Conservation (phyloP, 2,329 filamentous ascomycete genomes). For the Clonostachys solani region DNA sequence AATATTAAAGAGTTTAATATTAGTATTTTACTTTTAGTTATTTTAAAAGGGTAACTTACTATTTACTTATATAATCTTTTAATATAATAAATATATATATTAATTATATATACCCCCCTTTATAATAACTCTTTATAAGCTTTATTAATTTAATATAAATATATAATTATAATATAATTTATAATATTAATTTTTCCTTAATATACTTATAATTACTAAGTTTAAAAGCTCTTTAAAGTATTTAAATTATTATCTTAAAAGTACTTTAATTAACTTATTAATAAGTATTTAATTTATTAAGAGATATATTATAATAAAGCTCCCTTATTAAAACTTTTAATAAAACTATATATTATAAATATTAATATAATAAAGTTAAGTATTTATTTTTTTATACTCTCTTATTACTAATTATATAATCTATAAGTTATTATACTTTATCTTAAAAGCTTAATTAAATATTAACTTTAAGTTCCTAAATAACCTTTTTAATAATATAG, state of each 20-base stretch:
- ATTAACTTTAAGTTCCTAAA: conserved; percentile 1
- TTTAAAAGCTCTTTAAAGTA: not conserved
- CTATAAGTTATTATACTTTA: not conserved
- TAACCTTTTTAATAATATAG: conserved; percentile 1
- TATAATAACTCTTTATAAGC: too few species aligned
- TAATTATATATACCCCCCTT: too few species aligned
- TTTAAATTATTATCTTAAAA: not conserved
- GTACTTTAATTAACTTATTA: not conserved
- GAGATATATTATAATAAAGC: not conserved
- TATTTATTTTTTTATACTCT: conserved; percentile 1
- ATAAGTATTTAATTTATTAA: not conserved
- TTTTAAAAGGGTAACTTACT: too few species aligned
- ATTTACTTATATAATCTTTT: not conserved
- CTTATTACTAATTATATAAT: not conserved
- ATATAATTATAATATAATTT: too few species aligned
- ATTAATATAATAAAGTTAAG: not conserved
- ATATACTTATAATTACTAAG: too few species aligned
- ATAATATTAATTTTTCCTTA: too few species aligned
- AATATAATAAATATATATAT: too few species aligned
- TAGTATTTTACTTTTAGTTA: not conserved
- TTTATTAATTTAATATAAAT: not conserved
- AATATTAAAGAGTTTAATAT: not conserved
- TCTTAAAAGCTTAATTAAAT: not conserved
- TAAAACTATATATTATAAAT: not conserved
- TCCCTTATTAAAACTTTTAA: not conserved